Percentiles rank a stretch among this genome's conserved stretches.
Conservation (phyloP, 1,284 basidiomycete species). For the Heliocybe sulcata region DNA sequence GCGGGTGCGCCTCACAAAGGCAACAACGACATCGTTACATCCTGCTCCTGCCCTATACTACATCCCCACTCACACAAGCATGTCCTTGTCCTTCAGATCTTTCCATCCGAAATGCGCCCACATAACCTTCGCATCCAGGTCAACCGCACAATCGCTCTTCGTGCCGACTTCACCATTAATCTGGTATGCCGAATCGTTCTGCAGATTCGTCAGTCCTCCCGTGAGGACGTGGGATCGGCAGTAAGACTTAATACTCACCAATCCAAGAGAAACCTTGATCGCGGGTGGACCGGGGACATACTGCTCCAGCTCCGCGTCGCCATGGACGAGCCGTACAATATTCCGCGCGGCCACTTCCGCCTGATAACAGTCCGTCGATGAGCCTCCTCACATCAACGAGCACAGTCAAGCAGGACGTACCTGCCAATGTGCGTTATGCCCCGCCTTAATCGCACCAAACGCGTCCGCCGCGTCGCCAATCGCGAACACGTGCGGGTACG, state of each 20-base stretch:
- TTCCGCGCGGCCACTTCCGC: slow-evolving; percentile 48
- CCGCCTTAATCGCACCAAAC: slow-evolving; percentile 63
- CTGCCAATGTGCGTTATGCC: slow-evolving; percentile 63
- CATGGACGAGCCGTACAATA: slow-evolving; percentile 35
- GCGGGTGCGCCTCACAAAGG: no score
- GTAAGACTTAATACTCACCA: slow-evolving; percentile 27
- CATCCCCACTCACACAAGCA: no score
- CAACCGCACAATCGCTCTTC: slow-evolving; percentile 31
- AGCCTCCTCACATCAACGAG: no score
- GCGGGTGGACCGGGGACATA: slow-evolving; percentile 51
- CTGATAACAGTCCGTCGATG: slow-evolving; percentile 5
- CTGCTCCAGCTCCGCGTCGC: slow-evolving; percentile 31
- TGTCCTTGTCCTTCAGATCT: background rate
- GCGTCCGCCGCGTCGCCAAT: slow-evolving; percentile 67
- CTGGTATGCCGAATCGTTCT: slow-evolving; percentile 38
- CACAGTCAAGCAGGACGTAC: slow-evolving; percentile 17
- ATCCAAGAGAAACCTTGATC: slow-evolving; percentile 67
- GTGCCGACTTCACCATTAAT: slow-evolving; percentile 36
- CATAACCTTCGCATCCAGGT: slow-evolving; percentile 37
- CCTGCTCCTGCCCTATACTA: no score
- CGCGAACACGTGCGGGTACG: slow-evolving; percentile 56
- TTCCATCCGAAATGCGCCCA: slow-evolving; percentile 25
- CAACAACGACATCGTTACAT: no score
- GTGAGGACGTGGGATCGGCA: slow-evolving; percentile 2
- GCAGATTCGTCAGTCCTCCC: slow-evolving; percentile 5